Conservation (phyloP, 2,329 filamentous ascomycete species). For the Dactylellina haptotyla region DNA sequence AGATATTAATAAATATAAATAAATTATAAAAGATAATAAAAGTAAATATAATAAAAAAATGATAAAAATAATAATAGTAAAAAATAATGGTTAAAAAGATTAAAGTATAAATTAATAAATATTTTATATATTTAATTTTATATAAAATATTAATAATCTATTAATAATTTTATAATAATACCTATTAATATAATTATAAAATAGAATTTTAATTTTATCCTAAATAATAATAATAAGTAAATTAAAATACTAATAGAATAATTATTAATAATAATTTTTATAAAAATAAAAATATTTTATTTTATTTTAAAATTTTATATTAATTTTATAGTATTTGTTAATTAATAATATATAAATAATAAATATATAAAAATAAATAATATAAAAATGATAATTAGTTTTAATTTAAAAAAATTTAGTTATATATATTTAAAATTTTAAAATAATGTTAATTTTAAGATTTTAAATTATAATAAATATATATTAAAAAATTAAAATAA, state of each 20-base stretch:
- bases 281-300: background rate
- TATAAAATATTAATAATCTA: background rate
- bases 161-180: constrained; percentile 4
- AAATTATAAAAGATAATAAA: background rate
- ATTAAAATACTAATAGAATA: background rate
- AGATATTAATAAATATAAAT: background rate
- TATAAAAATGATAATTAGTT: background rate
- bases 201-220: background rate
- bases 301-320: constrained; percentile 6
- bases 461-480: background rate
- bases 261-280: constrained; percentile 3
- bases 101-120: constrained; percentile 1
- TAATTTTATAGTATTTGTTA: background rate
- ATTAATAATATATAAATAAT: background rate
- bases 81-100: background rate
- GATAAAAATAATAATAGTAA: background rate
- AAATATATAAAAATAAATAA: too few species aligned
- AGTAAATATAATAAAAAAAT: constrained; percentile 1
- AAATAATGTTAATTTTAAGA: background rate
- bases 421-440: background rate
- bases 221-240: background rate
- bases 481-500: background rate
- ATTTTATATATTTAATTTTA: background rate
- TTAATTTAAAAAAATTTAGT: background rate
- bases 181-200: background rate